Evolutionary conservation across 2,329 filamentous ascomycete genomes (phyloP), one percentile per base, ranked within the genome.

Genomic region (Talaromyces sp.): DNA sequence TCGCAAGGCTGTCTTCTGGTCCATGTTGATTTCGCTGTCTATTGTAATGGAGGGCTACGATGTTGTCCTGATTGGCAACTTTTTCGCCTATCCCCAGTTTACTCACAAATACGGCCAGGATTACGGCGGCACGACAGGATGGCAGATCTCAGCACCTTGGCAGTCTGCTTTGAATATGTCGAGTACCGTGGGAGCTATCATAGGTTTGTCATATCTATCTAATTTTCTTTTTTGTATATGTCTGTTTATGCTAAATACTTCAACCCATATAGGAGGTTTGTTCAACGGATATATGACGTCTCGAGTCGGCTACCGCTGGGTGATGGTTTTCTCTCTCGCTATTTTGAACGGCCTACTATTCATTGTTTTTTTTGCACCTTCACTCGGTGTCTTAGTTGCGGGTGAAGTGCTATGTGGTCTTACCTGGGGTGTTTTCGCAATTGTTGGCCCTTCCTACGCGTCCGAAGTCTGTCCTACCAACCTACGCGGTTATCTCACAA

Each of bases 11-110:
- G 88, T 96, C 61, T 83, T 80, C 27, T 96, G 91, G 91, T 91
- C 88, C 67, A 71, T 96, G 59, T 80, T 96, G 62, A 93, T 96
- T 74, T 94, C 89, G n/a, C 94, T 91, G 0, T 92, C 89, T 72
- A 95, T 96, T 70, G 86, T 86, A 69, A 96, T 96, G 92, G 92
- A 96, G 75, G 92, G 91, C 42, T 96, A 93, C 78, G 91, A 96
- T 71, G 82, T 95, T 61, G 88, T 86, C 68, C 79, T 96, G 60
- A 86, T 94, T 68, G 91, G 89, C 79, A 93, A 92, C 75, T 92
- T 95, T 72, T 93, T 85, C 77, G 76, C 70, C 64, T 78, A 78
- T 58, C 69, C 70, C 1, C 69, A 73, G 58, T 79, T 79, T 68
- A 75, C 73, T 53, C 65, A 65, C 53, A 79, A 78, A 57, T 80